Base-by-base conservation (phyloP, 768 basidiomycete genomes). In the Phlebiopsis gigantea region DNA sequence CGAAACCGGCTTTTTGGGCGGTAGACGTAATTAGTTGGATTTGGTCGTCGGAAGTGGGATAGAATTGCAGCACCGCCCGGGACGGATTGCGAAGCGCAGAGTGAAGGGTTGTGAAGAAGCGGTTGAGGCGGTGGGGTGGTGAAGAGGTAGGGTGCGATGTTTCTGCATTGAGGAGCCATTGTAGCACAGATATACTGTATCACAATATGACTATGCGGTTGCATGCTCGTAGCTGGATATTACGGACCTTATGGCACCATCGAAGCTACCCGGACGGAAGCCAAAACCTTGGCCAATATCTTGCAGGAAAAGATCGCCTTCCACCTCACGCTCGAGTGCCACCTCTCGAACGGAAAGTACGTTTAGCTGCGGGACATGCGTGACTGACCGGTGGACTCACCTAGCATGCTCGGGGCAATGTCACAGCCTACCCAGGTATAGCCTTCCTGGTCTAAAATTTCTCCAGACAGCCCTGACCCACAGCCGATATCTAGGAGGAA, bases 211-310 rank as follows among this genome's bases (percentile, higher is more conserved):
- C 34, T 9, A 10, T 39, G 12, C 17, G 34, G 12, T 10, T 17
- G 26, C 28, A 30, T 15, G 15, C 15, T 15, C 15, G 47, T 19
- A 48, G 28, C 15, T 46, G 26, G 17, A 44, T n/a, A 15, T 21
- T 21, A 64, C 75, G 30, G 34, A 89, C 94, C 94, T 96, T 66
- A 99, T 98, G 5, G 93, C 95, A 41, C 96, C 97, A 69, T 99
- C 97, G 69, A 99, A 98, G 60, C 90, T 89, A 58, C 96, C 97
- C 56, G 97, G 91, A 41, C 97, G 82, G 71, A 97, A 99, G 6
- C 95, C 94, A 65, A 98, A 90, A 0, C 97, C 97, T 69, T 99
- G 97, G 0, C 97, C 97, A 43, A 98, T 97, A 66, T 99, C 97
- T 63, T 98, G 95, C 30, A 98, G 71, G 69, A 99, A 96, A 22